Base-by-base conservation (phyloP, 371 early-diverging fungal species). In the Apophysomyces trapeziformis region DNA sequence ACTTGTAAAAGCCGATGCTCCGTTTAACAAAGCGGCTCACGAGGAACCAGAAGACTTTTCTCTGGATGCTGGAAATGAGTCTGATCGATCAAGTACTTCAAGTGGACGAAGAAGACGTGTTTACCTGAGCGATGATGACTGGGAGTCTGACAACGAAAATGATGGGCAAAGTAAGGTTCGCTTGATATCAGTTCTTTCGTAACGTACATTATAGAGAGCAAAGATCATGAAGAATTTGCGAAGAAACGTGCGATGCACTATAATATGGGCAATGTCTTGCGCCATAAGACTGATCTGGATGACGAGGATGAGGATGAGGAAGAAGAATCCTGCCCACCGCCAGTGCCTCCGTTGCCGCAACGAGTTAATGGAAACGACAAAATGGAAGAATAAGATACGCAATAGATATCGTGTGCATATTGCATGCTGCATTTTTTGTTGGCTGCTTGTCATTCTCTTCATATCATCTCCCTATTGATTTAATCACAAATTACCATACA, bases 241-340 rank as follows among this genome's bases (percentile, higher is more conserved):
- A 78, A 79, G 63, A 74, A 90, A 64, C 81, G 95, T 43, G 83
- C 93, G 4, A 77, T 92, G 70, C 95, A 95, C 74, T 95, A 95
- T 79, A 90, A 94, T 70, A 93, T 93, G 92, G 85, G 85, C 58
- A 84, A 86, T 5, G 90, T 87, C 2, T 70, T 93, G 21, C 70
- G 72, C 37, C 85, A 86, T 13, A 58, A 72, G 5, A 76, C 79
- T 12, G 83, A 84, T 32, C 83, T 79, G 7, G 76, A 80, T 0
- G 86, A 84, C 8, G 70, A 67, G 38, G 68, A 65, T 13, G 68
- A 68, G 4, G 66, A 73, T 5, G 70, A 71, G 7, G 66, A 72
- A n/a, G 69, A 68, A 21, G 61, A 65, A 54, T 58, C 61, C 21
- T 56, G 38, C 5, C 65, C 65, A 44, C 69, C 69, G 18, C 63